A percentile compares a stretch with the other conserved stretches of the same genome.
Evolutionary conservation across 2,329 filamentous ascomycete species (phyloP).

Genomic region (Scytalidium lignicola): DNA sequence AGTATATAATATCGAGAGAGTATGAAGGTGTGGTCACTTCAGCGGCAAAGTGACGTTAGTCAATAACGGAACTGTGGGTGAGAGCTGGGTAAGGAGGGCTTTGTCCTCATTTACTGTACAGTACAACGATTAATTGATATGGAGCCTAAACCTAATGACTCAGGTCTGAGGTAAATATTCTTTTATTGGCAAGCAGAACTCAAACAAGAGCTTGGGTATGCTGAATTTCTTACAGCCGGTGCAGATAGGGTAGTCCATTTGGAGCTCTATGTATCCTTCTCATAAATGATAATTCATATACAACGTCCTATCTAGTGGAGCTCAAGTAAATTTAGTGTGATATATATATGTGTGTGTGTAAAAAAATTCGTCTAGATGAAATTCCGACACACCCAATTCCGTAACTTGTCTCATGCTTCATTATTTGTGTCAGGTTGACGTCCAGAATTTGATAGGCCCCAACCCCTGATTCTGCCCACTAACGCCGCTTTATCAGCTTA

Average conservation of each 20-base stretch:
- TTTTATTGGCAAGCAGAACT: neutral
- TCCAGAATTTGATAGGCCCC: neutral
- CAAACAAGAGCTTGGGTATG: neutral
- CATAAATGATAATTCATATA: too few relatives aligned
- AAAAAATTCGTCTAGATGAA: too few relatives aligned
- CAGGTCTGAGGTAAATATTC: neutral
- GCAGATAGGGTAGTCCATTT: neutral
- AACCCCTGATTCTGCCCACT: neutral
- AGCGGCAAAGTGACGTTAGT: constrained; percentile 43
- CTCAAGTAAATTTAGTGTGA: too few relatives aligned
- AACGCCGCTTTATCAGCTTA: constrained; percentile 6
- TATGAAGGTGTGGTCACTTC: constrained; percentile 78
- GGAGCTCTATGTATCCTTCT: neutral
- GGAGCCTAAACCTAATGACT: neutral
- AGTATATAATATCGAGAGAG: constrained; percentile 86
- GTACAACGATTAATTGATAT: constrained; percentile 17
- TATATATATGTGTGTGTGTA: too few relatives aligned
- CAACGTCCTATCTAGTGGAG: too few relatives aligned
- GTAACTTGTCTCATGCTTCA: too few relatives aligned
- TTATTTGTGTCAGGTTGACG: too few relatives aligned
- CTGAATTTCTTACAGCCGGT: neutral
- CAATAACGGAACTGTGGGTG: neutral
- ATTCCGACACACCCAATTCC: too few relatives aligned
- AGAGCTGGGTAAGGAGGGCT: neutral
- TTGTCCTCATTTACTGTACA: constrained; percentile 15